A percentile compares a stretch with the other conserved stretches of the same genome.
Conservation (phyloP, 805 yeast species). For the Hagleromyces aurorensis region DNA sequence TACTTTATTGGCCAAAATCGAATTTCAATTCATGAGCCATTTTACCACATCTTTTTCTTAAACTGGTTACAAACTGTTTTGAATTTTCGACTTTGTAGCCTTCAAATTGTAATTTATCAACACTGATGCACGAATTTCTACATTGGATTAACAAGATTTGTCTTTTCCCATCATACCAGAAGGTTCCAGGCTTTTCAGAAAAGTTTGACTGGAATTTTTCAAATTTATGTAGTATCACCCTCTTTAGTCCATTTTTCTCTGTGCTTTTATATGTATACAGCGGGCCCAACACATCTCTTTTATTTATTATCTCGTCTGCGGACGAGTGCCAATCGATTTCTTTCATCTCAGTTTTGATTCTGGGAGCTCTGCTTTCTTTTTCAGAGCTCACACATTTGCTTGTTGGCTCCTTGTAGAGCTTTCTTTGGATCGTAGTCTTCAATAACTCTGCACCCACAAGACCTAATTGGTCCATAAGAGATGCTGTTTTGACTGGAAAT, state of each 20-base stretch:
- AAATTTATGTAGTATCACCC: conserved; percentile 44
- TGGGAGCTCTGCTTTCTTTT: conserved; percentile 47
- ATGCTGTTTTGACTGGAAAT: conserved; percentile 22
- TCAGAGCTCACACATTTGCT: conserved; percentile 16
- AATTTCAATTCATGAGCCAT: too few species aligned
- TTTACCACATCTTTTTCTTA: conserved; percentile 42
- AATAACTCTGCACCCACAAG: conserved; percentile 54
- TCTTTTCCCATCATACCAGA: conserved; percentile 16
- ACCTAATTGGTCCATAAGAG: conserved; percentile 46
- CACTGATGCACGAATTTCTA: conserved; percentile 35
- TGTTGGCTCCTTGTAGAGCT: conserved; percentile 14
- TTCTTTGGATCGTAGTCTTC: conserved; percentile 34
- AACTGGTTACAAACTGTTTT: conserved; percentile 34
- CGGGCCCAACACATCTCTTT: conserved; percentile 48
- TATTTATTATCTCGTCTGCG: conserved; percentile 35
- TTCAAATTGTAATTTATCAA: conserved; percentile 42
- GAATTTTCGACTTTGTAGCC: conserved; percentile 43
- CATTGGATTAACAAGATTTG: conserved; percentile 37
- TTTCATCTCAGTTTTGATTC: conserved; percentile 37
- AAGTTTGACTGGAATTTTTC: conserved; percentile 2
- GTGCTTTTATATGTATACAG: conserved; percentile 39
- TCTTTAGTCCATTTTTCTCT: conserved; percentile 31
- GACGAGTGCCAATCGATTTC: conserved; percentile 42
- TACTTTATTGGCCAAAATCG: too few species aligned
- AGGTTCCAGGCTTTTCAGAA: conserved; percentile 25